Evolutionary conservation across 2,329 filamentous ascomycete genomes (phyloP).

Genomic region (Thielaviopsis musarum): DNA sequence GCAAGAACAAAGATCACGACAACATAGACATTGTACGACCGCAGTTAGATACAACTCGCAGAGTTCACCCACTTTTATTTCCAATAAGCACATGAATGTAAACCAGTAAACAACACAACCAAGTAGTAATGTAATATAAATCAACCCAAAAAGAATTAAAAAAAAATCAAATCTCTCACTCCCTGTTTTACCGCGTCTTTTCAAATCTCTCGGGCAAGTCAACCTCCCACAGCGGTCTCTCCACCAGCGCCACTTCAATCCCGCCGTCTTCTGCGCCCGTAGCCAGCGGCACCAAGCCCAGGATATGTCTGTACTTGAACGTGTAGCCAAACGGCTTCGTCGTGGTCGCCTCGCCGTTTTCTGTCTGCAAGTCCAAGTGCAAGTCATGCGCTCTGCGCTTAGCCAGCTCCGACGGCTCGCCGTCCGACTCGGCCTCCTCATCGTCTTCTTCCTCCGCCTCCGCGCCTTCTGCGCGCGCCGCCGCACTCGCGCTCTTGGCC

Average conservation of each 20-base stretch:
- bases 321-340: slow-evolving; percentile 52
- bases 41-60: too few species aligned
- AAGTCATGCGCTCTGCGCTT: slow-evolving; percentile 8
- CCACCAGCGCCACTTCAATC: slow-evolving; percentile 73
- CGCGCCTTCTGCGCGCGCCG: slow-evolving; percentile 12
- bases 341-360: slow-evolving; percentile 17
- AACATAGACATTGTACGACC: too few species aligned
- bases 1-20: too few species aligned
- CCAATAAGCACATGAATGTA: background rate
- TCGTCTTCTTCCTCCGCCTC: slow-evolving; percentile 25
- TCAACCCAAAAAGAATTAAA: background rate
- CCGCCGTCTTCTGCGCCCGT: slow-evolving; percentile 22
- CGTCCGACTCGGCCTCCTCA: slow-evolving; percentile 17
- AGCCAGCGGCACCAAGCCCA: slow-evolving; percentile 45
- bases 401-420: background rate
- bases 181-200: slow-evolving; percentile 4
- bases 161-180: background rate
- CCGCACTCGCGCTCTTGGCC: slow-evolving; percentile 14
- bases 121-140: background rate
- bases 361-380: slow-evolving; percentile 15
- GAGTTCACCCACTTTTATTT: background rate
- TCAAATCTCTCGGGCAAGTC: slow-evolving; percentile 53
- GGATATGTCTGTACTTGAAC: slow-evolving; percentile 84
- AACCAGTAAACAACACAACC: background rate
- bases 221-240: slow-evolving; percentile 71